Evolutionary conservation across 2,329 filamentous ascomycete genomes (phyloP), one percentile per base, ranked within the genome.

Genomic region (Samsoniella hepiali): DNA sequence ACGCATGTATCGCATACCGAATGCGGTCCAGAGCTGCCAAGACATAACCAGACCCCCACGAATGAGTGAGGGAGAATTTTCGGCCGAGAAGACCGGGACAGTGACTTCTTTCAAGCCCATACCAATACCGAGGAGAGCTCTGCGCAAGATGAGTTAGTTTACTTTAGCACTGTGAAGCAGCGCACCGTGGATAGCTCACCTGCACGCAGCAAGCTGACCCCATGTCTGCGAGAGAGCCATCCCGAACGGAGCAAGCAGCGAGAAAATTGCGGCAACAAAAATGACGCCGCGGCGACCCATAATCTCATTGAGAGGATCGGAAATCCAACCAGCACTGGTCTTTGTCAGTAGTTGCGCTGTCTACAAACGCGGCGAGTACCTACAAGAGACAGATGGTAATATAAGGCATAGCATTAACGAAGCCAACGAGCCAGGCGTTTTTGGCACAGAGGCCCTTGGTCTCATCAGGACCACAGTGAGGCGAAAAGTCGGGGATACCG

Each of bases 241-340:
- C 31, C 87, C 86, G 67, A 90, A 84, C 1, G 85, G 83, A 1
- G 86, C 76, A 11, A 88, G 68, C 1, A 89, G 74, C 67, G 84
- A 88, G 71, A 90, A 87, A 67, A 88, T 75, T 13, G 83, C 85
- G 7, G 82, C 81, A 53, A 88, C 72, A 70, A 89, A 89, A 65
- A 90, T 90, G 53, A 84, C 83, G 11, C 86, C 85, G 58, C 86
- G 83, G 45, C 87, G 85, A 44, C 86, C 87, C 34, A 86, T 68
- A 11, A 75, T 75, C 47, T 83, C 75, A 68, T 90, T 90, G 13
- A 85, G 68, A 1, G 86, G 86, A 61, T 88, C 86, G 0, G 85
- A 86, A 6, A 87, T 74, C 86, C 85, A 88, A 63, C 82, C 81
- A 29, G 83, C 84, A 68, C 79, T 81, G 55, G 27, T 22, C 27